These are phyloP conservation scores for Orbilia blumenaviensis DNA, from an alignment of 2,329 filamentous ascomycete species.

Conservation along the genomic window DNA sequence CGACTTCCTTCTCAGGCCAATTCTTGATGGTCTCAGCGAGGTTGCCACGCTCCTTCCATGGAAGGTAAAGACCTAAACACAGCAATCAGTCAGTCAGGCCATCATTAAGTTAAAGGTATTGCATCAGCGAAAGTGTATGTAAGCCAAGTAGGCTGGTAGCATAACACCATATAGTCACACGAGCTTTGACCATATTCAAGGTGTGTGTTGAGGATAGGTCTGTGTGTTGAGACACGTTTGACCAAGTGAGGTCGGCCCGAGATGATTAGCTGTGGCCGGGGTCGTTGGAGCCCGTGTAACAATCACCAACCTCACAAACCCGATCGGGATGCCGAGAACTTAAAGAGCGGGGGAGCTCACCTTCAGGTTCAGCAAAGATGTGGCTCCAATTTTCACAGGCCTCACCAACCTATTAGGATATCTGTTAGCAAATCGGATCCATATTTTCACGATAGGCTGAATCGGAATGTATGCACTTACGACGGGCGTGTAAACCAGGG, in stretches of 20 bases:
- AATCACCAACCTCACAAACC: conserved; percentile 8
- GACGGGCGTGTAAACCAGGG: conserved; percentile 85
- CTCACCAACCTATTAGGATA: conserved; percentile 71
- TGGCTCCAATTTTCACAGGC: conserved; percentile 96
- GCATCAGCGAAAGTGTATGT: background rate
- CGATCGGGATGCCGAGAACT: conserved; percentile 49
- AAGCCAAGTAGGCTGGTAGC: background rate
- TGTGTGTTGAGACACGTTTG: conserved; percentile 52
- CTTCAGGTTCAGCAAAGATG: conserved; percentile 93
- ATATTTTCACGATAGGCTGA: conserved; percentile 46
- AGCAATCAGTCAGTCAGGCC: background rate
- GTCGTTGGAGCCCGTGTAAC: conserved; percentile 23
- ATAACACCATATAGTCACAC: background rate
- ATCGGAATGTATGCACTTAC: conserved; percentile 60
- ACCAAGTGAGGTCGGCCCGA: conserved; percentile 51
- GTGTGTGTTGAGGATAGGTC: background rate
- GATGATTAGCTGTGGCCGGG: conserved; percentile 7
- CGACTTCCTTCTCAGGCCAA: conserved; percentile 87
- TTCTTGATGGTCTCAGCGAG: conserved; percentile 88
- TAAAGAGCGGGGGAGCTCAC: conserved; percentile 59
- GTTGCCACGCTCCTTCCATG: conserved; percentile 90
- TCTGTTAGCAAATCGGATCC: conserved; percentile 31
- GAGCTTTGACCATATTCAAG: background rate
- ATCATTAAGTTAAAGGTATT: background rate
- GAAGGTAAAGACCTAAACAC: conserved; percentile 72